Percentiles rank a stretch among this genome's conserved stretches.
Conservation (phyloP, 2,329 filamentous ascomycete genomes). For the Delphinella strobiligena region DNA sequence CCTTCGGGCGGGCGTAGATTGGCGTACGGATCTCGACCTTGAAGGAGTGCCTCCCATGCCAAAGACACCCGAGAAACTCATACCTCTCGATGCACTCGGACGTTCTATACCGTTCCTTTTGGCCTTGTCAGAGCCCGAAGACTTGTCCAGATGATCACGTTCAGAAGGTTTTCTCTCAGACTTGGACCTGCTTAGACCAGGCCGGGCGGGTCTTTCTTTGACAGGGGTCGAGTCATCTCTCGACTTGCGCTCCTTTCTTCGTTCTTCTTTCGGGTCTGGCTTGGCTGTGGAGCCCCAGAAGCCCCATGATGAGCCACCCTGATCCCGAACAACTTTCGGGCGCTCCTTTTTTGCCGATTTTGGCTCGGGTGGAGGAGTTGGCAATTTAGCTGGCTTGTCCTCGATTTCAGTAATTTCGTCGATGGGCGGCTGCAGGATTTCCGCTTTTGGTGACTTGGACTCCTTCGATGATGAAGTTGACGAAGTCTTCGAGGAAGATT, state of each 20-base stretch:
- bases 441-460: slow-evolving; percentile 18
- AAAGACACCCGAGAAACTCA: slow-evolving; percentile 52
- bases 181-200: slow-evolving; percentile 42
- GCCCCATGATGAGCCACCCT: slow-evolving; percentile 53
- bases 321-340: slow-evolving; percentile 60
- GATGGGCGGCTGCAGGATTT: slow-evolving; percentile 7
- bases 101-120: slow-evolving; percentile 31
- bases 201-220: slow-evolving; percentile 26
- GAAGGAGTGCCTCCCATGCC: slow-evolving; percentile 27
- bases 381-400: slow-evolving; percentile 26
- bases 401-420: slow-evolving; percentile 20
- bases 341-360: slow-evolving; percentile 61
- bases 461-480: slow-evolving; percentile 15
- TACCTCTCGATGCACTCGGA: slow-evolving; percentile 43
- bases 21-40: slow-evolving; percentile 55
- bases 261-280: slow-evolving; percentile 16
- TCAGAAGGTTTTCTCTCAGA: slow-evolving; percentile 44
- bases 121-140: slow-evolving; percentile 61
- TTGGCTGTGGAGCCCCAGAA: slow-evolving; percentile 51
- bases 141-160: slow-evolving; percentile 30
- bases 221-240: slow-evolving; percentile 27
- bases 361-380: slow-evolving; percentile 37
- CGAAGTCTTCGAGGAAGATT: slow-evolving; percentile 2
- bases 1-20: slow-evolving; percentile 36
- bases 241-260: slow-evolving; percentile 37